Percentiles rank a stretch among this genome's conserved stretches.
Evolutionary conservation across 805 yeast species (phyloP).

Genomic region (Sungouiella thailandica): DNA sequence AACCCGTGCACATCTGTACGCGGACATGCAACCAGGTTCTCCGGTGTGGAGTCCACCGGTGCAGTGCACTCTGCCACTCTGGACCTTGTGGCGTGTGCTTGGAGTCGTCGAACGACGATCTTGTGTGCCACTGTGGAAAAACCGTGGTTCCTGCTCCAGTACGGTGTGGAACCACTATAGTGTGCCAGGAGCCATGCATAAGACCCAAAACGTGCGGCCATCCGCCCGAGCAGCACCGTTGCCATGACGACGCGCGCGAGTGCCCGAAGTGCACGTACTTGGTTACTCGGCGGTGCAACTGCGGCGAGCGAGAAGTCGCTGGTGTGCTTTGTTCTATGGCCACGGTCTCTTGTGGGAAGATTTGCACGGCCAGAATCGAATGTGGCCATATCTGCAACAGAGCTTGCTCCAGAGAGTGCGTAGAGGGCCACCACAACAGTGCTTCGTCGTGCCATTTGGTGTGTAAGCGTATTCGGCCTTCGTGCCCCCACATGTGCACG

Average conservation of each 20-base stretch:
- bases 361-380: slow-evolving; percentile 26
- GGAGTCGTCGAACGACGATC: slow-evolving; percentile 75
- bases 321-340: slow-evolving; percentile 68
- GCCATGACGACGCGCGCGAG: slow-evolving; percentile 59
- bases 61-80: slow-evolving; percentile 67
- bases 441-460: slow-evolving; percentile 46
- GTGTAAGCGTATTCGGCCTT: slow-evolving; percentile 48
- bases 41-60: slow-evolving; percentile 59
- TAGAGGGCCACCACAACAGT: slow-evolving; percentile 50
- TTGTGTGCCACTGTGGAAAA: slow-evolving; percentile 75
- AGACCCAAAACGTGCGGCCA: slow-evolving; percentile 67
- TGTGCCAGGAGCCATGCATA: slow-evolving; percentile 62
- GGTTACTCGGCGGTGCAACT: slow-evolving; percentile 54
- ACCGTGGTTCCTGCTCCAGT: slow-evolving; percentile 79
- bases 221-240: slow-evolving; percentile 58
- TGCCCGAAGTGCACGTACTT: slow-evolving; percentile 76
- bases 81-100: slow-evolving; percentile 80
- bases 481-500: slow-evolving; percentile 68
- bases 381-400: slow-evolving; percentile 48
- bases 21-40: slow-evolving; percentile 57
- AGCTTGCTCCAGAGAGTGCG: slow-evolving; percentile 61
- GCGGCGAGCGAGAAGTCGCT: slow-evolving; percentile 52
- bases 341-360: slow-evolving; percentile 56
- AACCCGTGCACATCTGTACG: slow-evolving; percentile 71
- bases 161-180: slow-evolving; percentile 68